These are phyloP conservation scores for Stenocarpella maydis DNA, from an alignment of 2,329 filamentous ascomycete genomes.

Conservation along the genomic window DNA sequence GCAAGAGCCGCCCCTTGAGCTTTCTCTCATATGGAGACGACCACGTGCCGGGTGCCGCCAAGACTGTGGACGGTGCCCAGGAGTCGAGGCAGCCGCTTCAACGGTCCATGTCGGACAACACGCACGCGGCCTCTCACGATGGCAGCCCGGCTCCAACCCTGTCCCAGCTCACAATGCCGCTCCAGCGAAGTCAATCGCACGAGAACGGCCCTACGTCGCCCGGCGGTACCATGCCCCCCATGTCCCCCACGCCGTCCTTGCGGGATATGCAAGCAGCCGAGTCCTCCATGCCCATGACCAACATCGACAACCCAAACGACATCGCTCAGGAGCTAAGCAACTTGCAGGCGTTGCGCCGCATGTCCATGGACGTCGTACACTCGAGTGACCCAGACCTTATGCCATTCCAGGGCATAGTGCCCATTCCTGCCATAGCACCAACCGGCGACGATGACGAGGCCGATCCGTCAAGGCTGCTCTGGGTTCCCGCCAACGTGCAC, in stretches of 20 bases:
- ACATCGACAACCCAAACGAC: conserved; percentile 87
- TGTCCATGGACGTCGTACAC: conserved; percentile 93
- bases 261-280: conserved; percentile 64
- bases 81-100: conserved; percentile 50
- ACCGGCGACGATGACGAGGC: conserved; percentile 81
- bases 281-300: conserved; percentile 83
- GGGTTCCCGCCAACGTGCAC: conserved; percentile 94
- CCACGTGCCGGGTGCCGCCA: conserved; percentile 50
- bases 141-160: conserved; percentile 45
- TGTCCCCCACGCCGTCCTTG: conserved; percentile 62
- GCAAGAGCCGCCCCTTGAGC: conserved; percentile 73
- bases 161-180: conserved; percentile 49
- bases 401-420: conserved; percentile 72
- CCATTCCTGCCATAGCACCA: conserved; percentile 77
- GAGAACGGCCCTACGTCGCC: conserved; percentile 48
- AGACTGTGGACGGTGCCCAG: conserved; percentile 43
- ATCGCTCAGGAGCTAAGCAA: conserved; percentile 94
- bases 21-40: conserved; percentile 71
- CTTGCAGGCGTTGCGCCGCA: conserved; percentile 84
- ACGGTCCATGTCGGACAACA: conserved; percentile 57
- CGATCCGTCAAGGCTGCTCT: conserved; percentile 87
- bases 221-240: conserved; percentile 50
- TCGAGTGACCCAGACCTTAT: conserved; percentile 78
- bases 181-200: conserved; percentile 51
- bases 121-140: conserved; percentile 34